phyloP scores from a whole-genome alignment of 768 basidiomycete genomes.

The Boletus patriciae region DNA sequence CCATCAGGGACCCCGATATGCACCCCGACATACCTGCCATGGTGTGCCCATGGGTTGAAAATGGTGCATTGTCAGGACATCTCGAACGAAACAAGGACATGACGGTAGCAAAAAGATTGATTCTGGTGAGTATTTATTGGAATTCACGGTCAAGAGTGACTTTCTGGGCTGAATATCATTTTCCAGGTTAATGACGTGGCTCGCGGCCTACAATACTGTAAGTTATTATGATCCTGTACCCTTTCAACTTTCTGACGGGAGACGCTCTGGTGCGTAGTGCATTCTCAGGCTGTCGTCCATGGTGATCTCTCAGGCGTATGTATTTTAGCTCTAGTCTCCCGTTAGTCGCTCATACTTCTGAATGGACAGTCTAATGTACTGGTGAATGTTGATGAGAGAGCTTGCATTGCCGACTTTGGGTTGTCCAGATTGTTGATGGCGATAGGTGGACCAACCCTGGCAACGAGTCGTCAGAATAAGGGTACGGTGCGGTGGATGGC shows the following conservation, averaged over 20 bases:
- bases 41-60: conserved; percentile 1
- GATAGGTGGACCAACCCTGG: not conserved
- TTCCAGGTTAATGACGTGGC: not conserved
- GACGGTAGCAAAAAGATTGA: not conserved
- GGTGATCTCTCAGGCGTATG: conserved; percentile 2
- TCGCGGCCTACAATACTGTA: conserved; percentile 1
- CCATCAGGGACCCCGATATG: not conserved
- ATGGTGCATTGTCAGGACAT: not conserved
- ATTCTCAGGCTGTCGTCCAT: not conserved
- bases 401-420: conserved; percentile 11
- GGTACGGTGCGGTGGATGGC: conserved; percentile 5
- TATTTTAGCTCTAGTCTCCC: not conserved
- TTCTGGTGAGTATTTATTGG: not conserved
- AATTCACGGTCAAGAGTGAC: not conserved
- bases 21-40: not conserved
- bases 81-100: not conserved
- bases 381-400: not conserved
- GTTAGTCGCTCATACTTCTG: not conserved
- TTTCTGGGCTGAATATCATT: not conserved
- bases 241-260: not conserved
- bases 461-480: not conserved
- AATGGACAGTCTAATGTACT: not conserved
- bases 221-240: not conserved
- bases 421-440: not conserved
- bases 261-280: not conserved